Percentiles rank a stretch among this genome's conserved stretches.
phyloP scores from a whole-genome alignment of 768 basidiomycete genomes.

The Neoboletus subvelutipes region DNA sequence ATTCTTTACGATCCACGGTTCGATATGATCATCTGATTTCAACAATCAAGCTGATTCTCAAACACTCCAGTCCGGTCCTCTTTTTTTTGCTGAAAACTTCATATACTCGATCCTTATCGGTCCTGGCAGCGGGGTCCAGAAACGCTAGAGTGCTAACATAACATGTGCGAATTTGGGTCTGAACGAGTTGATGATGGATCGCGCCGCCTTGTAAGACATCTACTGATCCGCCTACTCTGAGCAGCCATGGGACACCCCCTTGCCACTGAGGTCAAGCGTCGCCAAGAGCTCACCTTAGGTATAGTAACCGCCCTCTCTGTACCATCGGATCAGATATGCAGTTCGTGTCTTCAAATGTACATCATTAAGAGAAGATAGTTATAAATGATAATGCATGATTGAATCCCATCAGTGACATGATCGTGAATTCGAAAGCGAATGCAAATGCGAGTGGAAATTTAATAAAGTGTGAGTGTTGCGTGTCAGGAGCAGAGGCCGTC shows the following conservation, averaged over 20 bases:
- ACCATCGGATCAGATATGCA: not conserved
- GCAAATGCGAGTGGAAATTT: conserved; percentile 16
- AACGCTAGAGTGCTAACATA: not conserved
- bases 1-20: not conserved
- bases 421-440: conserved; percentile 22
- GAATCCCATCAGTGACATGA: conserved; percentile 22
- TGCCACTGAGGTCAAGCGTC: not conserved
- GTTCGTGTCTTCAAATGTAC: conserved; percentile 14
- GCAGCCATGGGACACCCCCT: not conserved
- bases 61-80: not conserved
- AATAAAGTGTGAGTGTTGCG: conserved; percentile 11
- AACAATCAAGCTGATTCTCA: not conserved
- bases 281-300: not conserved
- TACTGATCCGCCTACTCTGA: not conserved
- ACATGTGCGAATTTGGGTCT: too few species aligned
- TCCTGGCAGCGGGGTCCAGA: not conserved
- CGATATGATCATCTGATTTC: not conserved
- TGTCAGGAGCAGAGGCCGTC: conserved; percentile 11
- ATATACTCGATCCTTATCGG: not conserved
- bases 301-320: not conserved
- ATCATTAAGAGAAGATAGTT: conserved; percentile 28
- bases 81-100: not conserved
- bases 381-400: conserved; percentile 32
- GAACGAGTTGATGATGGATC: too few species aligned
- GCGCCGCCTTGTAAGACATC: not conserved